Evolutionary conservation across 352 stramenopile genomes (phyloP), one percentile per base, ranked within the genome.

Genomic region (Pseudoperonospora humuli): DNA sequence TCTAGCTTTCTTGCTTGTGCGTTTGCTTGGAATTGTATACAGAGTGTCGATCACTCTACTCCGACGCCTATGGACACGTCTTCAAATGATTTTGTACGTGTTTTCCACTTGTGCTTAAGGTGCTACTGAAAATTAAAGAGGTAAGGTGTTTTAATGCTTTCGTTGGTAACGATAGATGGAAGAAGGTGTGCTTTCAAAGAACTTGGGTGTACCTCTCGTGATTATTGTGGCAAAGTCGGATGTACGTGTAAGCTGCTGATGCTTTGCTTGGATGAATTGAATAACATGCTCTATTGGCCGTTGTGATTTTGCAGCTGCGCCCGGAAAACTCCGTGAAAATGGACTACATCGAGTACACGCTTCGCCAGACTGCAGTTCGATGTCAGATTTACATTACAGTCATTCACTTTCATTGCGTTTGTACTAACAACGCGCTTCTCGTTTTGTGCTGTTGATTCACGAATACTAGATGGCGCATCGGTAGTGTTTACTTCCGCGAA

Each of bases 401-500:
- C 1, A 3, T 20, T 24, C 25, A 3, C 21, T 37, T 39, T 20
- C 5, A 8, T 9, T 2, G 13, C 45, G 14, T 10, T 38, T n/a
- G 11, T 29, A 15, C 29, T 63, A 50, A n/a, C n/a, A n/a, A 53
- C 44, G n/a, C 40, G 17, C 38, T 31, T 13, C 28, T 53, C 27
- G 7, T 42, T 29, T 34, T 25, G 6, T 25, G 7, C 40, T 28
- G 31, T 15, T 33, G 13, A n/a, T n/a, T n/a, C n/a, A n/a, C n/a
- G n/a, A 29, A 20, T 42, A 14, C 3, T 24, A 91, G 79, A 90
- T 19, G 80, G 80, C 11, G 80, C 80, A 2, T 67, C 77, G 15
- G 45, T 92, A 28, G 63, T 89, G 29, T 92, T 85, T 64, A 92
- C 80, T 33, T 92, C 80, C 14, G 72, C 77, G 38, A 89, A 89